Base-by-base conservation (phyloP, 495 filamentous ascomycete genomes). In the Aspergillus leporis region DNA sequence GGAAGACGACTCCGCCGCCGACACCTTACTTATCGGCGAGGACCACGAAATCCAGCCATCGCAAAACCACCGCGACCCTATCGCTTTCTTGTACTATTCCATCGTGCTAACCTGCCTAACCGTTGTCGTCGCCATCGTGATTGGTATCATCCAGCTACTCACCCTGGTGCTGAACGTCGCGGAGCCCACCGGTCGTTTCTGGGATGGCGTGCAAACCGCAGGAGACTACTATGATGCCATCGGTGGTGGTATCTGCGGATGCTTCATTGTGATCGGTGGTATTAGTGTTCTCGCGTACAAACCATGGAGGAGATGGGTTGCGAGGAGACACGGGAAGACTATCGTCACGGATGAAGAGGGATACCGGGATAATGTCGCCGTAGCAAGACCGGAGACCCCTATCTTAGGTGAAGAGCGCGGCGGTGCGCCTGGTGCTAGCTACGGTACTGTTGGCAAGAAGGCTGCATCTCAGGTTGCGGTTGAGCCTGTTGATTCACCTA, bases 41-140 rank as follows among this genome's bases (percentile, higher is more conserved):
- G 59, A 49, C 5, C 62, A 71, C 8, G 64, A 71, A 50, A 56
- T 70, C 0, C 62, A 70, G 0, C 64, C 68, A 25, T 66, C 55
- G 4, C 64, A 71, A 22, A 79, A 78, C 64, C 72, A 76, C 59
- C 74, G 88, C 47, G 94, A 97, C 65, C 80, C 81, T 0, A 86
- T 97, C 41, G 92, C 93, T 14, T 90, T 97, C 53, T 70, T 96
- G 12, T 98, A 98, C 75, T 97, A 96, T 78, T 94, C 90, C 14
- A 93, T 96, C 66, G 89, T 96, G 3, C 77, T 98, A 18, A 97
- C 91, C 0, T 82, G 82, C 1, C 81, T 97, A 56, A 97, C 93
- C 1, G 88, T 97, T n/a, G 71, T 91, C 12, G 93, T 97, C 13
- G 90, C 93, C 21, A 79, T 90, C 8, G 82, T 90, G 22, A 95